Conservation (phyloP, 2,329 filamentous ascomycete genomes). For the Fusarium sp. region DNA sequence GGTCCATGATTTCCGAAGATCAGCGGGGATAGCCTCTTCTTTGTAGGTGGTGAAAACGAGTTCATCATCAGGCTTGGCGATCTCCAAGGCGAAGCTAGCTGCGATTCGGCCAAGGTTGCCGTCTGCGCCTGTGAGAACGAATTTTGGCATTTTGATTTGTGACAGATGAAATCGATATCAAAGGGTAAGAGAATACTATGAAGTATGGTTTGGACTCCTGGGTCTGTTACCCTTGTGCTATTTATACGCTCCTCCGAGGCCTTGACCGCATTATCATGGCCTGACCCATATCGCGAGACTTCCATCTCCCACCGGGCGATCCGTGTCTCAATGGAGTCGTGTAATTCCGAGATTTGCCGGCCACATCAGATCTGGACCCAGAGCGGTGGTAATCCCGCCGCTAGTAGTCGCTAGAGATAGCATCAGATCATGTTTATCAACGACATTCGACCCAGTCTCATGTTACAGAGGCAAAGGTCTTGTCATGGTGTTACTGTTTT, state of each 20-base stretch:
- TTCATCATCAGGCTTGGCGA: constrained; percentile 38
- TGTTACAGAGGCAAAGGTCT: neutral
- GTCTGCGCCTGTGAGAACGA: constrained; percentile 42
- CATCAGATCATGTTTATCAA: constrained; percentile 18
- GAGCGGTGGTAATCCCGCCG: constrained; percentile 20
- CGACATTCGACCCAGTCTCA: constrained; percentile 1
- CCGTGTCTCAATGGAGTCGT: constrained; percentile 3
- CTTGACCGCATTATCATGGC: constrained; percentile 1
- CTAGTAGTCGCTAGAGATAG: neutral
- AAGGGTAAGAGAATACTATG: neutral
- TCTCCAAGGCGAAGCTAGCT: constrained; percentile 38
- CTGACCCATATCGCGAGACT: constrained; percentile 1
- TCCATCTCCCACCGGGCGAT: constrained; percentile 9
- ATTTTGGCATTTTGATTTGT: constrained; percentile 37
- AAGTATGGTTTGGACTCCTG: neutral
- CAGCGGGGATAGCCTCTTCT: constrained; percentile 29
- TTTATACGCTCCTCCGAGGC: neutral
- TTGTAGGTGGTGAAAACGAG: constrained; percentile 42
- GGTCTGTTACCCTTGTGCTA: neutral
- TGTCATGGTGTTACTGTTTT: neutral
- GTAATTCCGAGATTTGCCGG: constrained; percentile 30
- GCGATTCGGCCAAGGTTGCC: constrained; percentile 41
- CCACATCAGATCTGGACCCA: constrained; percentile 28
- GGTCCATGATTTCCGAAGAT: constrained; percentile 32
- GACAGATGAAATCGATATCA: neutral